Base-by-base conservation (phyloP, 225 moss, liverwort and hornwort genomes). In the Bryoerythrophyllum caledonicum region DNA sequence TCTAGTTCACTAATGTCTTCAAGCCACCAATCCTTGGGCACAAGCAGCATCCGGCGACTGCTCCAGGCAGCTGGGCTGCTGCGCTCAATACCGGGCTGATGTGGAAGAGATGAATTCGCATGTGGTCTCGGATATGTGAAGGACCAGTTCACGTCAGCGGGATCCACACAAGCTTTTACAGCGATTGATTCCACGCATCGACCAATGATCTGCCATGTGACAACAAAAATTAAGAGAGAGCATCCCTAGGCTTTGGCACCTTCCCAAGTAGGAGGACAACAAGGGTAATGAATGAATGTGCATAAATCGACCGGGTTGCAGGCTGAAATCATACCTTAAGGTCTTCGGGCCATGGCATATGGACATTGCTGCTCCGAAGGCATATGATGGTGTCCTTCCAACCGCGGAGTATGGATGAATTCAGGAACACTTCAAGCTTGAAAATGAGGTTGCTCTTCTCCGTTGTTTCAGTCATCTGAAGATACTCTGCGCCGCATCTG, bases 381-480 rank as follows among this genome's bases (percentile, higher is more conserved):
- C 93, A 93, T 54, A 91, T 90, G 60, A 95, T 95, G n/a, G 88
- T 57, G 71, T 95, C 95, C 74, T 93, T 93, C 91, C 93, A 93
- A n/a, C 88, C 93, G 0, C 84, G 93, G 9, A 91, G 83, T 54
- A 95, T 90, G 63, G 88, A 88, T 13, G 88, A 84, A 66, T 86
- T 89, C 79, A 95, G 34, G 68, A 95, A 95, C 7, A 91, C 89
- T 79, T 95, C 95, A n/a, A 93, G 87, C 83, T 93, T 95, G 88
- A 79, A 90, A 59, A 91, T 83, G 16, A 95, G 87, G 68, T 95
- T 95, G 57, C 93, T 87, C 84, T 95, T 93, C 82, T 93, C 95
- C 57, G 82, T 78, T 27, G 79, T 65, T 83, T 95, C 95, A 4
- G 91, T 87, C 95, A 95, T 95, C 46, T 95, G 90, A 46, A 95